Conservation (phyloP, 208 protist genomes). For the Crithidia sp. region DNA sequence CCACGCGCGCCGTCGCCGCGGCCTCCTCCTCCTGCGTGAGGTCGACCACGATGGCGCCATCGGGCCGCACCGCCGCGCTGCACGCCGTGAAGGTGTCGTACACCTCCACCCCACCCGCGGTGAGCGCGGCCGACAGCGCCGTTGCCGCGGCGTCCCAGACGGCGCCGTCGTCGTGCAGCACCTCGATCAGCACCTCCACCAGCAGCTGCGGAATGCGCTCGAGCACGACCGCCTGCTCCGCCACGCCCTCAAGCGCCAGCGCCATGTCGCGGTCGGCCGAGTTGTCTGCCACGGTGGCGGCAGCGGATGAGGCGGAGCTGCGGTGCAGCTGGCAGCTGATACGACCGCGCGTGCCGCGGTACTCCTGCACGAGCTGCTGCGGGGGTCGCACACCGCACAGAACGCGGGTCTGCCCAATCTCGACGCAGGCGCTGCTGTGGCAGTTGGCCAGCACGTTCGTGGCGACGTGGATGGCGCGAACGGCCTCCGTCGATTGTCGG, state of each 20-base stretch:
- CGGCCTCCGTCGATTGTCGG: constrained; percentile 36
- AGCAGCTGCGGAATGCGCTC: constrained; percentile 81
- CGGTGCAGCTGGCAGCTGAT: constrained; percentile 67
- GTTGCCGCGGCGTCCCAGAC: constrained; percentile 77
- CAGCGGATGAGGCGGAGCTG: constrained; percentile 31
- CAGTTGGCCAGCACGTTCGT: constrained; percentile 74
- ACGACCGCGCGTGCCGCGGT: constrained; percentile 75
- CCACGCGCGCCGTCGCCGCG: constrained; percentile 41
- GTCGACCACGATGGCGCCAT: constrained; percentile 67
- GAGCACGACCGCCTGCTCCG: constrained; percentile 76
- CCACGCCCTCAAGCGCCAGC: constrained; percentile 77
- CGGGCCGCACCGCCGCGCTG: constrained; percentile 53
- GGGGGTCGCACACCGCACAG: constrained; percentile 81
- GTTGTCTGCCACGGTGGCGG: constrained; percentile 26
- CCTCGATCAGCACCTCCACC: constrained; percentile 76
- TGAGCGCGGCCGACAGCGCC: constrained; percentile 67
- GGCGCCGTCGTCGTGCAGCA: constrained; percentile 73
- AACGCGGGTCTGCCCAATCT: constrained; percentile 82
- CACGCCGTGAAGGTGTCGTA: constrained; percentile 78
- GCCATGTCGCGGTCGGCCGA: constrained; percentile 46
- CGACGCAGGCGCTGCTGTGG: constrained; percentile 82
- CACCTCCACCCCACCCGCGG: constrained; percentile 68
- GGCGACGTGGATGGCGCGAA: constrained; percentile 75
- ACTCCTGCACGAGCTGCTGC: constrained; percentile 87
- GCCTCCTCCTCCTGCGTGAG: constrained; percentile 52